Conservation (phyloP, 306 rosid species). For the Echinosophora koreensis region DNA sequence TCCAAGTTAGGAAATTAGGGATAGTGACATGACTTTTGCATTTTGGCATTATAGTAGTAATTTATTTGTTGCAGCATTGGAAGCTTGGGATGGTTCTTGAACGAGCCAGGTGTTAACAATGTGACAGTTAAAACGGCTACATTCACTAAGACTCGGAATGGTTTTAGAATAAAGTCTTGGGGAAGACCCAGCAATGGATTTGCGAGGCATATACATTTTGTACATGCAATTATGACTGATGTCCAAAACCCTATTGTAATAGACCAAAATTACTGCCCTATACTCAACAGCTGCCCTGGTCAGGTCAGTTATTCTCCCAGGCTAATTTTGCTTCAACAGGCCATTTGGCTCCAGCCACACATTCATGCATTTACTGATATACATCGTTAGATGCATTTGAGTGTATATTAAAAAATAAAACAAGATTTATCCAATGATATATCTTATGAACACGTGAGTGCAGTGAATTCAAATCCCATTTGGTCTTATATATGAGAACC, state of each 20-base stretch:
- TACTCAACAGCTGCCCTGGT: conserved; percentile 45
- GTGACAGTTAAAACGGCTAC: conserved; percentile 57
- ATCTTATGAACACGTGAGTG: no score
- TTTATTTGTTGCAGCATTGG: conserved; percentile 61
- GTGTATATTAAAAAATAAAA: no score
- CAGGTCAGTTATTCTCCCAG: conserved; percentile 43
- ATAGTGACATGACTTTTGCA: not conserved
- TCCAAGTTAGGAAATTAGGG: conserved; percentile 2
- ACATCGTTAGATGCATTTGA: no score
- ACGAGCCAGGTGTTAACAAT: conserved; percentile 65
- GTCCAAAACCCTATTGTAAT: conserved; percentile 67
- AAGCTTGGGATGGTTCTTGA: conserved; percentile 56
- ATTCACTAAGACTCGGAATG: conserved; percentile 57
- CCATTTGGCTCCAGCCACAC: no score
- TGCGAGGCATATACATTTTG: conserved; percentile 53
- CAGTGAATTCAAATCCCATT: no score
- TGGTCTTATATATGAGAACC: no score
- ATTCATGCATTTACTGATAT: no score
- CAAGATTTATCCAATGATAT: no score
- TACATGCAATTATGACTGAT: conserved; percentile 49
- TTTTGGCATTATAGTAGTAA: not conserved
- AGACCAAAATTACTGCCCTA: conserved; percentile 67
- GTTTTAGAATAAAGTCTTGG: conserved; percentile 74
- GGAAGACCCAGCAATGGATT: conserved; percentile 63
- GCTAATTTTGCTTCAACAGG: conserved; percentile 2